Conservation (phyloP, 2,329 filamentous ascomycete species). For the Coniochaeta sp. region DNA sequence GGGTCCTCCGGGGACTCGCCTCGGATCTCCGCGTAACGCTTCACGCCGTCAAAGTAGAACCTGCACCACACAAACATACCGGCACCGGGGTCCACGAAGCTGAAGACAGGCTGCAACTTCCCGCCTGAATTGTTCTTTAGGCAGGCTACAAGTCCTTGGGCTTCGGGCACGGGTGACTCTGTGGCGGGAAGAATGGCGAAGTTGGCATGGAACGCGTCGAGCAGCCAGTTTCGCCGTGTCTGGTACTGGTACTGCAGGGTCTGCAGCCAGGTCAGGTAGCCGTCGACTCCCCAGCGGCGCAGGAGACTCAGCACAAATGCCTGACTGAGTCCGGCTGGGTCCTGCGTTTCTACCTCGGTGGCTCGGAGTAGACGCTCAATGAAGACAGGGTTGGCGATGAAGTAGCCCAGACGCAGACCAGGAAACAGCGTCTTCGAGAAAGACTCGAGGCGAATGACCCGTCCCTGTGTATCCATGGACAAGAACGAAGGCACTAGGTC, state of each 20-base stretch:
- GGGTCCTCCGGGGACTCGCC: too few species aligned
- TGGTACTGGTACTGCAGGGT: not conserved
- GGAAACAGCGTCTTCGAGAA: constrained; percentile 85
- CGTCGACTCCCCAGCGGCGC: not conserved
- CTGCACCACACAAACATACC: not conserved
- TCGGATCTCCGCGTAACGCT: too few species aligned
- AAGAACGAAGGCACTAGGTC: not conserved
- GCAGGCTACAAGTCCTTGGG: not conserved
- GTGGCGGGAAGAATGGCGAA: not conserved
- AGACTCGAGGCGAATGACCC: constrained; percentile 76
- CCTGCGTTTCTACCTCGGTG: constrained; percentile 66
- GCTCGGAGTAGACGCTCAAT: constrained; percentile 61
- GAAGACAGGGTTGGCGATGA: constrained; percentile 69
- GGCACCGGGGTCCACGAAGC: not conserved
- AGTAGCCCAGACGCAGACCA: constrained; percentile 76
- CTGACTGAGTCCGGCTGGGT: constrained; percentile 79
- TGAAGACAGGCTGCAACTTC: not conserved
- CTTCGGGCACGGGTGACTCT: not conserved
- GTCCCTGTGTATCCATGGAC: constrained; percentile 64
- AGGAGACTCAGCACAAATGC: not conserved
- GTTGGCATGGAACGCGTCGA: not conserved
- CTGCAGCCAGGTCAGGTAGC: not conserved
- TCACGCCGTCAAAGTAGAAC: not conserved
- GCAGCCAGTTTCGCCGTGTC: not conserved
- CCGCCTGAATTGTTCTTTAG: not conserved